phyloP scores from a whole-genome alignment of 2,329 filamentous ascomycete genomes.

The Pseudocercospora macadamiae region DNA sequence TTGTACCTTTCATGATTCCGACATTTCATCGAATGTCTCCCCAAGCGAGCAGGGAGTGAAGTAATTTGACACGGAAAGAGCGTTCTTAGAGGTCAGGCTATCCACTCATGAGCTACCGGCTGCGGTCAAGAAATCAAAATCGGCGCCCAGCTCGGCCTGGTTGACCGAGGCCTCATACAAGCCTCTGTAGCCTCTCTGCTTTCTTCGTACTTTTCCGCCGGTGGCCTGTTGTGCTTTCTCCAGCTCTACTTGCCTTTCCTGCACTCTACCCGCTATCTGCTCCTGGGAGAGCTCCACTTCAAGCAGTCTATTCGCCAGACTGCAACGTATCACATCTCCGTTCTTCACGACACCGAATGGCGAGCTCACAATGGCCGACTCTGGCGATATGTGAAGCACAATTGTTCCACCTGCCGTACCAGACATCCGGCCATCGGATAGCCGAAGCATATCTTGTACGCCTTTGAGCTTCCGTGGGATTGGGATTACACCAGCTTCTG shows the following conservation, averaged over 20 bases:
- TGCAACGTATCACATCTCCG: conserved; percentile 53
- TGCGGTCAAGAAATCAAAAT: conserved; percentile 63
- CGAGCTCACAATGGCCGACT: conserved; percentile 52
- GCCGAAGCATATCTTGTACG: conserved; percentile 57
- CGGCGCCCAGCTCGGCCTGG: conserved; percentile 61
- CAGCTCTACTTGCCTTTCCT: conserved; percentile 33
- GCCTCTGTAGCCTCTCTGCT: conserved; percentile 60
- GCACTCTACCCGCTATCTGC: conserved; percentile 46
- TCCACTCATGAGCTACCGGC: too few species aligned
- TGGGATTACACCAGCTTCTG: conserved; percentile 56
- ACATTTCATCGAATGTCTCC: too few species aligned
- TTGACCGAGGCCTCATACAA: conserved; percentile 64
- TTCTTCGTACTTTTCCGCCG: conserved; percentile 21
- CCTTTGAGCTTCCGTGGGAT: conserved; percentile 55
- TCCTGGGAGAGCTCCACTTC: conserved; percentile 47
- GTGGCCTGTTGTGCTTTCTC: conserved; percentile 33
- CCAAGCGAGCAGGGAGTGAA: too few species aligned
- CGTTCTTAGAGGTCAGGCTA: too few species aligned
- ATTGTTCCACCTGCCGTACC: conserved; percentile 61
- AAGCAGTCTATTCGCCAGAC: conserved; percentile 48
- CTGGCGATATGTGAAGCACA: conserved; percentile 57
- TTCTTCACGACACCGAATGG: conserved; percentile 53
- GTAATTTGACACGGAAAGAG: too few species aligned
- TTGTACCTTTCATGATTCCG: too few species aligned
- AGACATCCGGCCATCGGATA: conserved; percentile 59